Conservation (phyloP, 2,329 filamentous ascomycete species). For the Cercospora sp. region DNA sequence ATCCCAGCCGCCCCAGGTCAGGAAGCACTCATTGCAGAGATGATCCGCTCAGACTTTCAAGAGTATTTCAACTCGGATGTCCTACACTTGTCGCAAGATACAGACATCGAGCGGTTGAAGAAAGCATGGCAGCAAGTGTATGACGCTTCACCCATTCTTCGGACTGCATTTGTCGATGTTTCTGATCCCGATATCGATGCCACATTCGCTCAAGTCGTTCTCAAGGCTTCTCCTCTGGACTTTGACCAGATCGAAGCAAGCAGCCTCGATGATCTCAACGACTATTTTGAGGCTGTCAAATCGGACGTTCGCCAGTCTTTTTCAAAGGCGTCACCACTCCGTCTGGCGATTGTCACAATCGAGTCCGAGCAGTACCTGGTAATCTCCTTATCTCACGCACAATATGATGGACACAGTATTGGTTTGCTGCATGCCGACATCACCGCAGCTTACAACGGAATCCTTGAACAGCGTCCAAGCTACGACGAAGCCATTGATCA, state of each 20-base stretch:
- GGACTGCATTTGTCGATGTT: conserved; percentile 71
- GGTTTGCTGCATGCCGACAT: conserved; percentile 72
- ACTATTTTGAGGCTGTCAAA: conserved; percentile 39
- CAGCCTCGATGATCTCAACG: conserved; percentile 35
- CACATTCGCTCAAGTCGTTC: conserved; percentile 60
- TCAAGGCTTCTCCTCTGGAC: conserved; percentile 38
- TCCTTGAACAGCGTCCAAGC: conserved; percentile 44
- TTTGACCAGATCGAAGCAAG: conserved; percentile 37
- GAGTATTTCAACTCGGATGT: conserved; percentile 87
- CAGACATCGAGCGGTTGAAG: conserved; percentile 60
- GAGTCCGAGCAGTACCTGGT: conserved; percentile 47
- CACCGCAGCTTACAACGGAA: conserved; percentile 58
- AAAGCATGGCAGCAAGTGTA: conserved; percentile 65
- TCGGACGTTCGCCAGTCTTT: conserved; percentile 43
- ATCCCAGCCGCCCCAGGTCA: conserved; percentile 80
- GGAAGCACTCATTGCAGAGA: conserved; percentile 81
- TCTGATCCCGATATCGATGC: conserved; percentile 59
- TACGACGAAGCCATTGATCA: conserved; percentile 58
- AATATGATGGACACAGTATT: conserved; percentile 89
- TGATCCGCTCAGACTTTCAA: conserved; percentile 70
- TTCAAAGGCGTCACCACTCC: conserved; percentile 30
- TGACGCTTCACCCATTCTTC: conserved; percentile 65
- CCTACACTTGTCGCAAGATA: conserved; percentile 57
- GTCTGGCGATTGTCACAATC: conserved; percentile 44
- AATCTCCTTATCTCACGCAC: conserved; percentile 77